Percentiles rank a stretch among this genome's conserved stretches.
These are phyloP conservation scores for Ophiostoma quercus DNA, from an alignment of 2,329 filamentous ascomycete species.

Conservation along the genomic window DNA sequence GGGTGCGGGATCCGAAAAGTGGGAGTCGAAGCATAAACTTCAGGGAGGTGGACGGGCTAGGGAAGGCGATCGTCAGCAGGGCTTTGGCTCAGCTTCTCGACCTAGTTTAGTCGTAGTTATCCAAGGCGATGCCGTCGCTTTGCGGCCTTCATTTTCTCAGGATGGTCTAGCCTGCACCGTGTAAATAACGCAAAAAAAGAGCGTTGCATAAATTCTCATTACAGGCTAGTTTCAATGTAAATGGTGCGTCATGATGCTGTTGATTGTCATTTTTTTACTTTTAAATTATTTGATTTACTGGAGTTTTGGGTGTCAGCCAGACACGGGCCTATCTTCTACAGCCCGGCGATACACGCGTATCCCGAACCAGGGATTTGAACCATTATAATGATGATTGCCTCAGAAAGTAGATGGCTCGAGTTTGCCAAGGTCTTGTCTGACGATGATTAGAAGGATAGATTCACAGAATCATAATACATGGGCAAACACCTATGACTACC, in stretches of 20 bases:
- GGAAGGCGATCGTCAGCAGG: not conserved
- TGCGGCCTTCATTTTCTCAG: not conserved
- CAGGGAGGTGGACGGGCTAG: not conserved
- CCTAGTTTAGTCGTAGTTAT: not conserved
- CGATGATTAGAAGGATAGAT: too few species aligned
- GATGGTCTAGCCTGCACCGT: not conserved
- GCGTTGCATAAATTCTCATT: not conserved
- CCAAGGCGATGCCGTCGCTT: not conserved
- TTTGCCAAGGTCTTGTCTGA: too few species aligned
- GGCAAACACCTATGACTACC: not conserved
- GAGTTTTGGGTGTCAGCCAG: too few species aligned
- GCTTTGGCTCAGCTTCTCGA: not conserved
- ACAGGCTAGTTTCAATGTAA: not conserved
- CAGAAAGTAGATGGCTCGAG: too few species aligned
- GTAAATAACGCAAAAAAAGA: not conserved
- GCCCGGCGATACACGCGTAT: too few species aligned
- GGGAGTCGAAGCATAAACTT: not conserved
- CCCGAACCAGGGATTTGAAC: too few species aligned
- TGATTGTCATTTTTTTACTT: not conserved
- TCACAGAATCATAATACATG: too few species aligned
- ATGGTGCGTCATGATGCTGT: not conserved
- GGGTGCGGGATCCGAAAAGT: slow-evolving; percentile 1
- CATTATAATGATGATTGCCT: too few species aligned
- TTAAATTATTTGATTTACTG: not conserved
- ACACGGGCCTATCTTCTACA: too few species aligned